These are phyloP conservation scores for Geranomyces michiganensis DNA, from an alignment of 192 early-diverging fungal genomes.

Conservation along the genomic window DNA sequence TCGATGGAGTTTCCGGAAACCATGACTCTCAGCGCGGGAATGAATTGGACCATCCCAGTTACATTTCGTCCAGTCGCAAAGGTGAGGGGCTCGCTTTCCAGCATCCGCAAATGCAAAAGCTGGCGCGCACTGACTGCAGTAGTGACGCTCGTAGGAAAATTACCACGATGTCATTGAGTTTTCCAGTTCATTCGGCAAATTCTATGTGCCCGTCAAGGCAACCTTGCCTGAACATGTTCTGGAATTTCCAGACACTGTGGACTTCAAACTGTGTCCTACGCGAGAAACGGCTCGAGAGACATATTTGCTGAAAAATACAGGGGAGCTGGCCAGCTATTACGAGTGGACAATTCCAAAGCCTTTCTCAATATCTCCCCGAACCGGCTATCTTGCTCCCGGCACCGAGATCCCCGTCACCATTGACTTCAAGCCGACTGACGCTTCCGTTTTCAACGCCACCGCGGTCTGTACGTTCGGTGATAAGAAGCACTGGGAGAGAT, in stretches of 20 bases:
- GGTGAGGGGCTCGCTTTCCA: no score
- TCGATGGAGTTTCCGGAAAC: conserved; percentile 66
- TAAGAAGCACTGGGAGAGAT: conserved; percentile 43
- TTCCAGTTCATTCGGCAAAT: conserved; percentile 56
- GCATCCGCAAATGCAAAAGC: no score
- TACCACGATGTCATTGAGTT: conserved; percentile 61
- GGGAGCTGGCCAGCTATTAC: conserved; percentile 51
- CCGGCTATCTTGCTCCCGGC: conserved; percentile 44
- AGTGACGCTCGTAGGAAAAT: conserved; percentile 44
- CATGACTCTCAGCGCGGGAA: conserved; percentile 58
- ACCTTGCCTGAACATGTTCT: conserved; percentile 59
- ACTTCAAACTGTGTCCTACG: conserved; percentile 57
- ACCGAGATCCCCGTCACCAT: conserved; percentile 36
- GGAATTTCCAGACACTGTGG: conserved; percentile 47
- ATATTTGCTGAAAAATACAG: conserved; percentile 51
- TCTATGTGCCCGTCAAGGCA: conserved; percentile 56
- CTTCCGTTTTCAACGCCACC: conserved; percentile 49
- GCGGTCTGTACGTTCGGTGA: conserved; percentile 59
- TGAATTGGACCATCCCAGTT: conserved; percentile 61
- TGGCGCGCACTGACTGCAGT: background rate
- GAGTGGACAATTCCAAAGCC: conserved; percentile 56
- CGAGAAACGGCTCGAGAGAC: conserved; percentile 46
- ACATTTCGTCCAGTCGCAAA: conserved; percentile 64
- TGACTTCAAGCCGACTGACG: conserved; percentile 56
- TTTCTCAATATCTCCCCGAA: conserved; percentile 44